Conservation (phyloP, 208 protist genomes). For the Leishmania aethiopica region DNA sequence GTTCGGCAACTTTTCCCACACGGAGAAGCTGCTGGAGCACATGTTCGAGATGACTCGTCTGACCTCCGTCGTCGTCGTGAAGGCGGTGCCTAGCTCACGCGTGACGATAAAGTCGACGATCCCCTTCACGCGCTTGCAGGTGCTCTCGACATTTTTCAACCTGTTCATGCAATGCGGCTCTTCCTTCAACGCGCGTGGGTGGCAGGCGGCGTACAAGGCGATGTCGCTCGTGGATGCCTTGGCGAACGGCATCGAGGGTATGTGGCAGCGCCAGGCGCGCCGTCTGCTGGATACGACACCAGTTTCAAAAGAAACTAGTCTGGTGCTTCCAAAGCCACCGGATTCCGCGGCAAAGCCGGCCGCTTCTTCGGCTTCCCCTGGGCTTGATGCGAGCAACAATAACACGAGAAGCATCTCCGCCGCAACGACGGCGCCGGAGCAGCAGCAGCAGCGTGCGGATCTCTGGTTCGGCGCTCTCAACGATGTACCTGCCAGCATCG, state of each 20-base stretch:
- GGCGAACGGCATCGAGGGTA: slow-evolving; percentile 78
- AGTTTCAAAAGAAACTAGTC: slow-evolving; percentile 14
- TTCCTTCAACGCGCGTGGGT: slow-evolving; percentile 61
- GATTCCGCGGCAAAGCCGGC: background rate
- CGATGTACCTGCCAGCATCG: slow-evolving; percentile 52
- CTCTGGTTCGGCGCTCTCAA: slow-evolving; percentile 77
- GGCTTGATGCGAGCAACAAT: background rate
- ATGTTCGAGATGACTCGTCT: slow-evolving; percentile 68
- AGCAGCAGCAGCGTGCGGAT: slow-evolving; percentile 34
- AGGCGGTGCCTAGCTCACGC: slow-evolving; percentile 16
- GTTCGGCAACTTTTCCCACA: slow-evolving; percentile 71
- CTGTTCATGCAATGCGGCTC: slow-evolving; percentile 65
- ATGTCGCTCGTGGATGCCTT: slow-evolving; percentile 79
- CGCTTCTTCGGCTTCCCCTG: background rate
- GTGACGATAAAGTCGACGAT: slow-evolving; percentile 51
- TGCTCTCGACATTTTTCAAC: slow-evolving; percentile 69
- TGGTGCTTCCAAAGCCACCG: background rate
- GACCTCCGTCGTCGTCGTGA: slow-evolving; percentile 44
- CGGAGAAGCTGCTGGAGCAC: slow-evolving; percentile 69
- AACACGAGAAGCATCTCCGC: background rate
- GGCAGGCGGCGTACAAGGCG: slow-evolving; percentile 69
- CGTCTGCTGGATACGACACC: slow-evolving; percentile 14
- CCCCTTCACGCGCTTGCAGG: slow-evolving; percentile 55
- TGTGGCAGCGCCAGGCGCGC: slow-evolving; percentile 60
- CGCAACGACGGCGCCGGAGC: background rate